These are phyloP conservation scores for Talaromyces islandicus DNA, from an alignment of 2,329 filamentous ascomycete species.

Conservation along the genomic window DNA sequence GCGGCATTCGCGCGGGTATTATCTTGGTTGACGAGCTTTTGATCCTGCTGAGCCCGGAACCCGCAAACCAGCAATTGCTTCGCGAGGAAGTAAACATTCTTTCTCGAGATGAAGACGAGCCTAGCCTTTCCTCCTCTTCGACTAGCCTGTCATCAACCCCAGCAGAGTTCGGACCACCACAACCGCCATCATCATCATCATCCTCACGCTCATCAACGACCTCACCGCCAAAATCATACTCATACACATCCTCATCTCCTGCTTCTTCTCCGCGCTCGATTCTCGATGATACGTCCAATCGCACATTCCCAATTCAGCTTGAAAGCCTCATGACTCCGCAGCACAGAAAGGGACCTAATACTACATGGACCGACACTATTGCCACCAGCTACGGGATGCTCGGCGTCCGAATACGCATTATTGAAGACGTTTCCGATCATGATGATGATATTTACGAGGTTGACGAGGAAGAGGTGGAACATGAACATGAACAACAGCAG, in stretches of 20 bases:
- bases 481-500: neutral
- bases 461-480: neutral
- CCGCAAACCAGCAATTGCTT: neutral
- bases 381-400: constrained; percentile 14
- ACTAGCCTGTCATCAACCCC: neutral
- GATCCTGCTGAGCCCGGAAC: constrained; percentile 4
- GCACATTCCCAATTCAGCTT: neutral
- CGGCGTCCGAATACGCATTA: constrained; percentile 3
- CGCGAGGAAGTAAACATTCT: constrained; percentile 1
- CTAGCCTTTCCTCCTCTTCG: neutral
- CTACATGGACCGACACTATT: constrained; percentile 12
- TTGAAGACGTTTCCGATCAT: neutral
- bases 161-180: neutral
- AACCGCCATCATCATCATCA: neutral
- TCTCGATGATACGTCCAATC: neutral
- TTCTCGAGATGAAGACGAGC: neutral
- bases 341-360: neutral
- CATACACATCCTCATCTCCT: neutral
- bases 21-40: constrained; percentile 11
- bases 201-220: neutral
- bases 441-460: neutral
- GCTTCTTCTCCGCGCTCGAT: neutral
- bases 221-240: neutral
- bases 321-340: constrained; percentile 5
- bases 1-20: constrained; percentile 12